Evolutionary conservation across 208 protist genomes (phyloP), one percentile per base, ranked within the genome.

Genomic region (Porcisia deanei): DNA sequence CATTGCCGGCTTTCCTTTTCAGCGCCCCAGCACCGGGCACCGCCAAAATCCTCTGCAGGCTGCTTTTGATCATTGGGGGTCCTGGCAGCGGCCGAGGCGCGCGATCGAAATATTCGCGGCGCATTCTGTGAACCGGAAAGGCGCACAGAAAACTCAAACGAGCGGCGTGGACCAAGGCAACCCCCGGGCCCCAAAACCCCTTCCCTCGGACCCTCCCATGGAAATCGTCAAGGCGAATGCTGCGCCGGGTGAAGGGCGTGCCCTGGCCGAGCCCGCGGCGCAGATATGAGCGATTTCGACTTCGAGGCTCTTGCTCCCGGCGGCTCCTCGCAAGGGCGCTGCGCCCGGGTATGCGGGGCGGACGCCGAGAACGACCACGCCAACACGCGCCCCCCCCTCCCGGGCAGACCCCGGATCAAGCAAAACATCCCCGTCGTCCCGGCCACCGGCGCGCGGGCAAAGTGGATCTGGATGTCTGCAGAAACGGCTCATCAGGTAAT

Each of bases 261-360:
- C 73, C n/a, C 72, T 87, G 25, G 63, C 75, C 20, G 83, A 87
- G 69, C 57, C 83, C 18, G 55, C 83, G 71, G 57, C 75, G 0
- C 12, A 30, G 30, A 47, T 8, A 9, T 80, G 37, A n/a, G 45
- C 58, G 57, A 86, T 53, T n/a, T 64, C 30, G 71, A 41, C 6
- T 84, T 81, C 69, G 39, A 37, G 54, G 55, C 75, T 12, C 55
- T 77, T 25, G 37, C 75, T 54, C 39, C 2, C 75, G 81, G 59
- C 68, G 82, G 22, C 54, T 83, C n/a, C 58, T 83, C n/a, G 1
- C 77, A 2, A 1, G 72, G 5, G 78, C 81, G 5, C 72, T 79
- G 10, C 64, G 72, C 7, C 39, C 25, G 34, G 79, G 60, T 12
- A 34, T 53, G 20, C 2, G 34, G 72, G 58, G 64, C 30, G 60